Conservation (phyloP, 345 rosid species). For the Mangifera indica region DNA sequence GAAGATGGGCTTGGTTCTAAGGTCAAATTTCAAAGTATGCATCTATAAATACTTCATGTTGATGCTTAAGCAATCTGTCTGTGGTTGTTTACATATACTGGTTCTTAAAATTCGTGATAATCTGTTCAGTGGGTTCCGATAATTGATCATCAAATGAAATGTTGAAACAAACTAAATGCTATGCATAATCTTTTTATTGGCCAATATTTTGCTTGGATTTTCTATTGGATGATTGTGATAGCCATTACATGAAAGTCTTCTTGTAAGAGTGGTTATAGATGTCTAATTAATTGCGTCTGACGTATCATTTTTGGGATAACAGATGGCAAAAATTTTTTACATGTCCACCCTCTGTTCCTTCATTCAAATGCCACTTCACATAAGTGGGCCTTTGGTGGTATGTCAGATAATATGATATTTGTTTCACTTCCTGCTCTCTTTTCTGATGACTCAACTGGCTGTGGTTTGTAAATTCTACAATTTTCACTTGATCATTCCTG, state of each 20-base stretch:
- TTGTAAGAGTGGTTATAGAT: background rate
- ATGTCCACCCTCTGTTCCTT: conserved; percentile 94
- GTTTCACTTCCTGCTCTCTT: background rate
- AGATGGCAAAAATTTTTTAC: conserved; percentile 78
- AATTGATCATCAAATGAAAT: background rate
- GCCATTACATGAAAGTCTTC: background rate
- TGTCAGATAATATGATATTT: conserved; percentile 21
- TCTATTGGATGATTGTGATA: conserved; percentile 4
- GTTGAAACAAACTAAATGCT: background rate
- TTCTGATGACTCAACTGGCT: conserved; percentile 5
- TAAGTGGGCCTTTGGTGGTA: conserved; percentile 99
- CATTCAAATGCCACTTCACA: conserved; percentile 99
- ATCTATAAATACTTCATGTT: conserved; percentile 10
- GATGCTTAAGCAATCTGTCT: conserved; percentile 2
- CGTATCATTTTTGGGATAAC: conserved; percentile 12
- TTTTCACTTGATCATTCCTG: conserved; percentile 16
- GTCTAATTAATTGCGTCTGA: conserved; percentile 10
- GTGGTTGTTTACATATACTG: conserved; percentile 2
- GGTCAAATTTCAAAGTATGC: conserved; percentile 60
- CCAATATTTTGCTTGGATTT: background rate
- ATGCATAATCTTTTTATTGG: background rate
- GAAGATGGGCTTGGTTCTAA: conserved; percentile 43
- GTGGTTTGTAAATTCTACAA: conserved; percentile 2
- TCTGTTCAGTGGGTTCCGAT: background rate
- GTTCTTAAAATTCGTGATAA: background rate